Conservation (phyloP, 2,329 filamentous ascomycete species). For the Phoma sp. region DNA sequence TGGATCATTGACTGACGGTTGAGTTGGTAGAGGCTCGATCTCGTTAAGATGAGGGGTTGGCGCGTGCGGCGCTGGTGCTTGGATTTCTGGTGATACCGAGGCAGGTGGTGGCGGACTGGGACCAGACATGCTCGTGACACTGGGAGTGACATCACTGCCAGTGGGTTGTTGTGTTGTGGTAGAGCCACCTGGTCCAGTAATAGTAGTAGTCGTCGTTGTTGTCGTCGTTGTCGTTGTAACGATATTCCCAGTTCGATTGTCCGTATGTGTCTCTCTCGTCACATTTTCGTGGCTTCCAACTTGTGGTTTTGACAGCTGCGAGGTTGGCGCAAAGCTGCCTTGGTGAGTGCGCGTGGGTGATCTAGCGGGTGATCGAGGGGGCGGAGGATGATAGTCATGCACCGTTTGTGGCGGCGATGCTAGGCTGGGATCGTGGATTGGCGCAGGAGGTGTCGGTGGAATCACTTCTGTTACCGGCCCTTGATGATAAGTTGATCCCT, state of each 20-base stretch:
- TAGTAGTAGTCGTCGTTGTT: conserved; percentile 45
- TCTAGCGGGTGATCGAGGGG: conserved; percentile 2
- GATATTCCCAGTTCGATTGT: conserved; percentile 41
- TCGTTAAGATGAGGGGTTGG: conserved; percentile 7
- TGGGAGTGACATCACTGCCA: conserved; percentile 25
- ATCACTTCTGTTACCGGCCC: conserved; percentile 19
- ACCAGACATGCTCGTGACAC: conserved; percentile 40
- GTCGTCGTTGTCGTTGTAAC: conserved; percentile 46
- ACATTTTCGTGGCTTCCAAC: conserved; percentile 34
- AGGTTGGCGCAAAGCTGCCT: conserved; percentile 2
- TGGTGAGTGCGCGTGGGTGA: conserved; percentile 2
- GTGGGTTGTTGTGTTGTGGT: conserved; percentile 42
- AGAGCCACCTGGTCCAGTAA: conserved; percentile 41
- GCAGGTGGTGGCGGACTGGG: conserved; percentile 43
- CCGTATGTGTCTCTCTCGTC: conserved; percentile 38
- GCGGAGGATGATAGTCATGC: conserved; percentile 8
- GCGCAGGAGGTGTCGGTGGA: conserved; percentile 34
- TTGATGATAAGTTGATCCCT: conserved; percentile 5
- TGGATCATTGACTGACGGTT: conserved; percentile 19
- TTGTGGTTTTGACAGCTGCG: background rate
- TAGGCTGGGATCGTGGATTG: conserved; percentile 16
- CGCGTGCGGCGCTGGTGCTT: background rate
- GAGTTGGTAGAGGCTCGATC: conserved; percentile 16
- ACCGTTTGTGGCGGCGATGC: conserved; percentile 5
- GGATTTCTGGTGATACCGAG: conserved; percentile 18